Evolutionary conservation across 108 stramenopile species (phyloP), one percentile per base, ranked within the genome.

Genomic region (Pseudonitzschia multistriata): DNA sequence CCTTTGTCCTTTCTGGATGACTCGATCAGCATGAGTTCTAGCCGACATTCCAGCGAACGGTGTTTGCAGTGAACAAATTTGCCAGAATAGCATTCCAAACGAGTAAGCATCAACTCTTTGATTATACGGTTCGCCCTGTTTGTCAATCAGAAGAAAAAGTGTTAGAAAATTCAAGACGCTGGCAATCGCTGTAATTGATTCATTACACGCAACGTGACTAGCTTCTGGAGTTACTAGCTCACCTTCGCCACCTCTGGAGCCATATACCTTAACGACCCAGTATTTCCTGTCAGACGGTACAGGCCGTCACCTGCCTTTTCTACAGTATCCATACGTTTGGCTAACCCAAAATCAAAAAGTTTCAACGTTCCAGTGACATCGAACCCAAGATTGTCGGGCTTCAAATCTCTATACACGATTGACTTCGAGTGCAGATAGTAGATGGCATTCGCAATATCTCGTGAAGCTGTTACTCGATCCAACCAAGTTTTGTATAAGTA

Each of bases 41-140:
- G 83, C 82, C n/a, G 74, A 72, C 47, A 81, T 85, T 24, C 86
- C 87, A 0, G 86, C 79, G 69, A 84, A 94, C 0, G 93, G 93
- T 14, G 85, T 86, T 35, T 87, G 82, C 29, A 94, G 67, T 7
- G 93, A 85, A 57, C 93, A 94, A 34, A 91, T 77, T 59, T 94
- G 93, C 81, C 85, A 85, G 66, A 91, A 88, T n/a, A 94, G 70
- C 27, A 94, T 81, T 2, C 90, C 93, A 76, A 94, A 94, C 28
- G 84, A 85, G 68, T 91, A 94, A 13, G 88, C 66, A 71, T 94
- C 93, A 0, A 90, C 93, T 4, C 80, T 75, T 19, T 85, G 77
- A 49, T 85, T 76, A 78, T 94, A 94, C 31, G 90, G 86, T 33
- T 74, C 68, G 33, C 85, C 82, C 31, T 76, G 19, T 3, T 10